A percentile compares a stretch with the other conserved stretches of the same genome.
Conservation (phyloP, 78 protist genomes). For the Chrysochromulina parva region DNA sequence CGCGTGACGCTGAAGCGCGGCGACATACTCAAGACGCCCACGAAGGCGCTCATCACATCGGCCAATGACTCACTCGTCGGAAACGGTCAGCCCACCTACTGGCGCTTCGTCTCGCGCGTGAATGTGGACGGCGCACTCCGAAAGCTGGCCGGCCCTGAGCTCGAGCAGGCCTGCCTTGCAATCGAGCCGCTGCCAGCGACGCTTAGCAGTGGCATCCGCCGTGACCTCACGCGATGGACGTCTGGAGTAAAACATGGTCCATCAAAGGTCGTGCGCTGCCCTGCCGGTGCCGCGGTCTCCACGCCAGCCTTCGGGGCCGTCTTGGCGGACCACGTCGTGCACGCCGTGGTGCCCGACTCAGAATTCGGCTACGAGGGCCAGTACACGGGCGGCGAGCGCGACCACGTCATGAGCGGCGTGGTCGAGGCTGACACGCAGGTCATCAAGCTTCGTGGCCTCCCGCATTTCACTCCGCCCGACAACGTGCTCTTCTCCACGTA, state of each 20-base stretch:
- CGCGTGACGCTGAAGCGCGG: too few species aligned
- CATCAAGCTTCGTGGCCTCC: neutral
- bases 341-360: slow-evolving; percentile 5
- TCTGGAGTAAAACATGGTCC: neutral
- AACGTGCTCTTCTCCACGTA: neutral
- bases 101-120: neutral
- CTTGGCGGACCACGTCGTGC: neutral
- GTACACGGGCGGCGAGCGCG: slow-evolving; percentile 14
- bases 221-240: neutral
- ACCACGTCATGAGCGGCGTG: neutral
- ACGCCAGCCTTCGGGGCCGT: neutral
- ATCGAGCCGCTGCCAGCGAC: neutral
- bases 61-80: slow-evolving; percentile 5
- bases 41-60: neutral
- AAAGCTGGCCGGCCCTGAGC: neutral
- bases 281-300: neutral
- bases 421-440: neutral
- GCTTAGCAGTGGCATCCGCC: neutral
- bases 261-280: neutral
- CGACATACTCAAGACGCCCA: too few species aligned
- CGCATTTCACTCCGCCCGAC: neutral
- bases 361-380: slow-evolving; percentile 14
- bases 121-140: neutral
- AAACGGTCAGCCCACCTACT: neutral
- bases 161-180: neutral